phyloP scores from a whole-genome alignment of 2,329 filamentous ascomycete species.

The Fusarium paranaense region DNA sequence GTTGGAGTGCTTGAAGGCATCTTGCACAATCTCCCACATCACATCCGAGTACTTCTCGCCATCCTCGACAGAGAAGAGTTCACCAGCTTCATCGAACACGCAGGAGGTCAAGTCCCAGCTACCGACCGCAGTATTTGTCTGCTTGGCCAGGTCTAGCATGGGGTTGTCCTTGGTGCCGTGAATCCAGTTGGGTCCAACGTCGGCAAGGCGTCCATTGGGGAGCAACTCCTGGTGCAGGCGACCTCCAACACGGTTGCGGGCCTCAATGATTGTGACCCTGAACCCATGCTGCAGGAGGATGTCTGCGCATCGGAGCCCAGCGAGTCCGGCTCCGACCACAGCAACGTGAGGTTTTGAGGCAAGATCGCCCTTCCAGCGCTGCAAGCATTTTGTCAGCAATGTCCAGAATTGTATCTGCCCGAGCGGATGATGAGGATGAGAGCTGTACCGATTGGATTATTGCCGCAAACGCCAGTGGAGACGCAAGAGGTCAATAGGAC shows the following conservation, averaged over 20 bases:
- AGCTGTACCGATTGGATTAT: neutral
- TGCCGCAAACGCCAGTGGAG: neutral
- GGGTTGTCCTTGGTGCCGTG: constrained; percentile 79
- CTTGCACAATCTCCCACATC: constrained; percentile 76
- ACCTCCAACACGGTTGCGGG: constrained; percentile 74
- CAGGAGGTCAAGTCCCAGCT: constrained; percentile 65
- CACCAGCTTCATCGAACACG: constrained; percentile 68
- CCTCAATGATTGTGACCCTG: constrained; percentile 77
- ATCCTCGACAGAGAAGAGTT: constrained; percentile 59
- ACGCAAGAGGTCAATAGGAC: constrained; percentile 7
- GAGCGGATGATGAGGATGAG: constrained; percentile 14
- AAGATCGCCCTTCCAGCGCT: constrained; percentile 35
- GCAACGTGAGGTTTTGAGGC: constrained; percentile 65
- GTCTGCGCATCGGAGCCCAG: constrained; percentile 78
- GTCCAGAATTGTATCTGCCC: constrained; percentile 33
- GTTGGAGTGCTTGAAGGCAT: constrained; percentile 76
- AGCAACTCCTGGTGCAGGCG: constrained; percentile 67
- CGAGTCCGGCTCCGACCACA: constrained; percentile 77
- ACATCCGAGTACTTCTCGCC: constrained; percentile 61
- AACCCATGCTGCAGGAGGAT: constrained; percentile 73
- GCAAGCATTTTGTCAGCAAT: constrained; percentile 33
- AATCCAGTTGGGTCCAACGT: constrained; percentile 82
- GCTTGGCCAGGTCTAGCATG: constrained; percentile 73
- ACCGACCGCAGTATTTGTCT: constrained; percentile 65
- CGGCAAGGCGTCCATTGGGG: constrained; percentile 61